Conservation (phyloP, 2,329 filamentous ascomycete genomes). For the Exophiala spinifera region DNA sequence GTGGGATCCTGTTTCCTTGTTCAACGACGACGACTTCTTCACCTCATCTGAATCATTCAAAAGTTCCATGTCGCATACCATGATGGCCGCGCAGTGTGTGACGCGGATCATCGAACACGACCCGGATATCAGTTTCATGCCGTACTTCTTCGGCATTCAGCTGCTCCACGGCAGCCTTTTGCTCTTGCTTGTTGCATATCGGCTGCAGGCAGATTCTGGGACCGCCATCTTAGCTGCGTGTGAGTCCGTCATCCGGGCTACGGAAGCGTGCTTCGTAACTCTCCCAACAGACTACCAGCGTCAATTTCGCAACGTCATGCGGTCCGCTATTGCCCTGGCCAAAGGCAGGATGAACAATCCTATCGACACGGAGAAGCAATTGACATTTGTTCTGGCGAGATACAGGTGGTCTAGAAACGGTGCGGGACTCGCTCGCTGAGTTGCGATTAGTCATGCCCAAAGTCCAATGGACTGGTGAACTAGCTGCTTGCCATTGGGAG, state of each 20-base stretch:
- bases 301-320: slow-evolving; percentile 55
- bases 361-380: slow-evolving; percentile 46
- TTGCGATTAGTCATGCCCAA: too few relatives aligned
- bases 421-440: slow-evolving; percentile 36
- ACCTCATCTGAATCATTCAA: slow-evolving; percentile 47
- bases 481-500: too few relatives aligned
- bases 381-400: slow-evolving; percentile 50
- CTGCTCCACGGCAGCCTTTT: slow-evolving; percentile 52
- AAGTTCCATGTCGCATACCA: slow-evolving; percentile 47
- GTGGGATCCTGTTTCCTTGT: slow-evolving; percentile 51
- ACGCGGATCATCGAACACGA: slow-evolving; percentile 48
- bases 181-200: slow-evolving; percentile 49
- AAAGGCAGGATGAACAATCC: slow-evolving; percentile 42
- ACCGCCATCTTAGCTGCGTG: slow-evolving; percentile 45
- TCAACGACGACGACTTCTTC: slow-evolving; percentile 51
- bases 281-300: slow-evolving; percentile 52
- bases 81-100: slow-evolving; percentile 47
- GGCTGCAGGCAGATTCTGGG: slow-evolving; percentile 38
- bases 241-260: slow-evolving; percentile 51
- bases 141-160: slow-evolving; percentile 54
- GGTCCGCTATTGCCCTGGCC: slow-evolving; percentile 49
- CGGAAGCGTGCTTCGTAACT: slow-evolving; percentile 52
- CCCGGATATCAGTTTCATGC: slow-evolving; percentile 52
- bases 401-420: slow-evolving; percentile 52
- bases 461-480: too few relatives aligned